Conservation (phyloP, 495 filamentous ascomycete species). For the Aspergillus homomorphus region DNA sequence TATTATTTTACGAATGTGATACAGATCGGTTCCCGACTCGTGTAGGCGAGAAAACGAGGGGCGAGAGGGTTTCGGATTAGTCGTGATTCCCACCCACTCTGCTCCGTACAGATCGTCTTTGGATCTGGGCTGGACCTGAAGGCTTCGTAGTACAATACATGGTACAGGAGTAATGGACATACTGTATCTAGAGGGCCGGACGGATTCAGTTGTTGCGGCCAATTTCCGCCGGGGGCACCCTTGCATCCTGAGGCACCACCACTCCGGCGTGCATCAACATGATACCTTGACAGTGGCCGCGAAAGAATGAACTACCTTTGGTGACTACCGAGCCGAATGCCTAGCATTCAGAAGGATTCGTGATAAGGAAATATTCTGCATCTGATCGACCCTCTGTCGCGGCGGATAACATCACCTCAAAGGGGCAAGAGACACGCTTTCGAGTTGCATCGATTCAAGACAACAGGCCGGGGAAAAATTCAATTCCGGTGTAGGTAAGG, state of each 20-base stretch:
- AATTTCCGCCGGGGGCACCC: background rate
- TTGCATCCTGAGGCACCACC: background rate
- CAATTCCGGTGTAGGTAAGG: conserved; percentile 1
- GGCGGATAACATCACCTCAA: conserved; percentile 1
- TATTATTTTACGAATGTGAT: background rate
- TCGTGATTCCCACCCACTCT: background rate
- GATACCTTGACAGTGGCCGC: too few species aligned
- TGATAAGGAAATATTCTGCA: background rate
- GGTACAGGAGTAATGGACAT: background rate
- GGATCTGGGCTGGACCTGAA: background rate
- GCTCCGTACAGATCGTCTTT: background rate
- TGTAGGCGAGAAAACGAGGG: background rate
- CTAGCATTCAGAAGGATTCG: too few species aligned
- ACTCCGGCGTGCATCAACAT: background rate
- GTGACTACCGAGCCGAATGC: background rate
- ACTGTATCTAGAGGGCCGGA: too few species aligned
- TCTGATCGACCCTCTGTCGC: background rate
- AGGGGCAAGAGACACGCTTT: conserved; percentile 2
- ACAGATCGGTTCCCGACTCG: background rate
- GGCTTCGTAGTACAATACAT: background rate
- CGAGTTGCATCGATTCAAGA: background rate
- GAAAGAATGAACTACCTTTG: too few species aligned
- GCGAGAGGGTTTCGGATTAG: background rate
- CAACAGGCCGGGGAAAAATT: conserved; percentile 5
- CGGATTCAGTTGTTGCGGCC: background rate